Base-by-base conservation (phyloP, 345 rosid species). In the Acer saccharum region DNA sequence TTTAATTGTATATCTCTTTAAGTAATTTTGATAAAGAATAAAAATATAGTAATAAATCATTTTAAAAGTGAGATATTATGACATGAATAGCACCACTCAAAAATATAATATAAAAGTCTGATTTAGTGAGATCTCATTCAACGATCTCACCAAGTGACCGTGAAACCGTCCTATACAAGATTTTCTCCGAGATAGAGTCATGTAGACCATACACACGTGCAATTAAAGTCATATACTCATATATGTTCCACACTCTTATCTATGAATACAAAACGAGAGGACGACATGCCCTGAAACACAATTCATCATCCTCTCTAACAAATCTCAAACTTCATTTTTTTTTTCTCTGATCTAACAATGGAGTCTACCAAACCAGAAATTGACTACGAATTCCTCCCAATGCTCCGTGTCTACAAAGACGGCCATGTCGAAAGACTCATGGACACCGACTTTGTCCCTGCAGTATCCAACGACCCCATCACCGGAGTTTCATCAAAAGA, bases 401-500 rank as follows among this genome's bases (percentile, higher is more conserved):
- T 81, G 2, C 2, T 81, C 14, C 75, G 81, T 11, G 71, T 84
- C 18, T 79, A 80, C 87, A 85, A 86, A 70, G 74, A 86, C 61
- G 94, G 89, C 10, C 76, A 17, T 0, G 50, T 86, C 1, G 80
- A 90, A n/a, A 84, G 92, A 68, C 76, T 89, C 2, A 23, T 32
- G 20, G 87, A 73, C 21, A 85, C 82, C 0, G 89, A 81, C 7
- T 69, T 76, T 27, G 86, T 86, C 32, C 89, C 75, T 10, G 50
- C 89, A 1, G 62, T 91, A 11, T 82, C 90, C 0, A 16, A 72
- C 32, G 81, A 86, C 72, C 75, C 86, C 3, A 0, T 35, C 0
- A 71, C 81, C 77, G 80, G 66, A 32, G 84, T 88, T 79, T 78
- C 83, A 66, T 83, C 90, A 7, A 87, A 89, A 44, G 93, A 91